These are phyloP conservation scores for Fibroporia radiculosa DNA, from an alignment of 768 basidiomycete species.

Conservation along the genomic window DNA sequence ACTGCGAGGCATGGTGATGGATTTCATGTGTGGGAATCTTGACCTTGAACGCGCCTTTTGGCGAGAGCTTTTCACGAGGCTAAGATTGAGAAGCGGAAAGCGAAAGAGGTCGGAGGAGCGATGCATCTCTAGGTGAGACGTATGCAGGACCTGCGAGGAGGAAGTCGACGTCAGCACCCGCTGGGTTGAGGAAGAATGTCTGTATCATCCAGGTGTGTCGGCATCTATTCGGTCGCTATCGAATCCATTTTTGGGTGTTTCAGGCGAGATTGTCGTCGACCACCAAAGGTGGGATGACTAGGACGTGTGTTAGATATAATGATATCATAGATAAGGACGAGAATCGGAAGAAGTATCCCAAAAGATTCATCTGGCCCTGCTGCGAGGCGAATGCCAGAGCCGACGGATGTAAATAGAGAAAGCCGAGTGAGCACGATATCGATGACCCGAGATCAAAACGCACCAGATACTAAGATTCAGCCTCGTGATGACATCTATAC, in stretches of 20 bases:
- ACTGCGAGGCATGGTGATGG: constrained; percentile 33
- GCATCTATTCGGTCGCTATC: neutral
- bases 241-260: too few species aligned
- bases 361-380: constrained; percentile 45
- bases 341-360: constrained; percentile 34
- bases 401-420: constrained; percentile 30
- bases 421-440: too few species aligned
- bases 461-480: too few species aligned
- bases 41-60: constrained; percentile 36
- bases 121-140: constrained; percentile 37
- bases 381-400: constrained; percentile 33
- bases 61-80: constrained; percentile 32
- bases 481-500: too few species aligned
- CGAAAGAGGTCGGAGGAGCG: neutral
- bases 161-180: constrained; percentile 36
- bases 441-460: too few species aligned
- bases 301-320: too few species aligned
- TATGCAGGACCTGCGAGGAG: constrained; percentile 38
- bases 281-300: constrained; percentile 36
- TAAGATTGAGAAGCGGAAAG: neutral
- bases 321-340: too few species aligned
- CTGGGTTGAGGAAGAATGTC: constrained; percentile 35
- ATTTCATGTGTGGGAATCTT: constrained; percentile 32
- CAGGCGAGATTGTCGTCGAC: constrained; percentile 36
- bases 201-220: constrained; percentile 41